Evolutionary conservation across 1,284 basidiomycete species (phyloP), one percentile per base, ranked within the genome.

Genomic region (Irpex sp.): DNA sequence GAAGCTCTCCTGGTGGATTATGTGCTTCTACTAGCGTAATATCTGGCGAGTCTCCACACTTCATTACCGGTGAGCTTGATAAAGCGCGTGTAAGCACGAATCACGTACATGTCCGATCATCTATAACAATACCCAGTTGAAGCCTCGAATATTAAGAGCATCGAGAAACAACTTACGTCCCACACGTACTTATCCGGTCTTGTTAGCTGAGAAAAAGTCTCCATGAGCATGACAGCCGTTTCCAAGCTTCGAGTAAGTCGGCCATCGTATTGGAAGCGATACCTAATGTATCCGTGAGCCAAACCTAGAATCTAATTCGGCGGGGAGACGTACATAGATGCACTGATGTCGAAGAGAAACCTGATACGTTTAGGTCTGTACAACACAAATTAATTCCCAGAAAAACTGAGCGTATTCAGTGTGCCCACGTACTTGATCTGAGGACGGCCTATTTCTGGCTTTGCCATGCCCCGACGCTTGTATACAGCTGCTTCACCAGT

Each of bases 161-260:
- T 5, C 17, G 43, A 58, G 1, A 35, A 15, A 47, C 11, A 15
- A 77, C 85, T 75, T 66, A 88, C 87, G 79, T 89, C 87, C 87
- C 87, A 89, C 8, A 83, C 82, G 70, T 86, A 89, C 72, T 88
- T 89, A 66, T 88, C 86, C 70, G 87, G 87, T 57, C 84, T 72
- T 4, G 83, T 82, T 8, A 89, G 74, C 7, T 81, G 80, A 59
- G 84, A 80, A 68, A 89, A 88, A 1, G 84, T 86, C 68, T 88
- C 87, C 86, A 89, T 88, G 51, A 88, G 71, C 87, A 88, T 89
- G 5, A 84, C 84, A 35, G 85, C 86, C 63, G 87, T 87, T 71
- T 89, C 86, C 75, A 85, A 76, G 69, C 84, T 87, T 63, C 86
- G 74, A 67, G 83, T 79, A 63, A 89, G 68, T 4, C 87, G 82